Evolutionary conservation across 2,329 filamentous ascomycete genomes (phyloP), one percentile per base, ranked within the genome.

Genomic region (Pyrenophora teres): DNA sequence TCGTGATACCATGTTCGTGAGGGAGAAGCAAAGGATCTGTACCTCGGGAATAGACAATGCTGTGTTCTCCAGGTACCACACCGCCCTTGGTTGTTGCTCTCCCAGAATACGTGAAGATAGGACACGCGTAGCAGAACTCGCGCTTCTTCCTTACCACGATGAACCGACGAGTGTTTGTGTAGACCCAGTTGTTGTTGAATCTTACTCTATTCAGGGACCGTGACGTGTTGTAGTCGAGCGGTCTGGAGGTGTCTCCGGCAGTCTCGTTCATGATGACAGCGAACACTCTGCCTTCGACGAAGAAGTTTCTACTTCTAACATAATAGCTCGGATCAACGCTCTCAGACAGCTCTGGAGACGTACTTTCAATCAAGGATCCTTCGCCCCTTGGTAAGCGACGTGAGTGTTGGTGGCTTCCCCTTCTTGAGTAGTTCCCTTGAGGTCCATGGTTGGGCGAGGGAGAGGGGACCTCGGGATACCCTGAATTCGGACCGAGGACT

Each of bases 121-220:
- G 41, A 18, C 41, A 35, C 7, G 58, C 60, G 30, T 45, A 60
- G 39, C 52, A 62, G 21, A 56, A 64, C 10, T 21, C 62, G 12
- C 40, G 19, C 39, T 16, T 56, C 1, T 37, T 32, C 9, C 40
- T 40, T 0, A 54, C 41, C 2, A 62, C 51, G 10, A 63, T 48
- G 31, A 64, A 64, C 0, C 62, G 52, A 0, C 62, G 57, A 4
- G 62, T 49, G 3, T 62, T 40, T 2, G 49, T 55, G 35, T 47
- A 46, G 2, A 54, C 62, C 0, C 8, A 5, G 32, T 59, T 45
- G 3, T 25, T 12, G 25, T 40, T 59, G 23, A 25, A 25, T 25
- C 23, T 7, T 8, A 25, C 23, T 8, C 15, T 40, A 1, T 57
- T 50, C 15, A 21, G 13, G 2, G 50, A 52, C 2, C 59, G 21